Evolutionary conservation across 2,329 filamentous ascomycete species (phyloP).

Genomic region (Penicillium sp.): DNA sequence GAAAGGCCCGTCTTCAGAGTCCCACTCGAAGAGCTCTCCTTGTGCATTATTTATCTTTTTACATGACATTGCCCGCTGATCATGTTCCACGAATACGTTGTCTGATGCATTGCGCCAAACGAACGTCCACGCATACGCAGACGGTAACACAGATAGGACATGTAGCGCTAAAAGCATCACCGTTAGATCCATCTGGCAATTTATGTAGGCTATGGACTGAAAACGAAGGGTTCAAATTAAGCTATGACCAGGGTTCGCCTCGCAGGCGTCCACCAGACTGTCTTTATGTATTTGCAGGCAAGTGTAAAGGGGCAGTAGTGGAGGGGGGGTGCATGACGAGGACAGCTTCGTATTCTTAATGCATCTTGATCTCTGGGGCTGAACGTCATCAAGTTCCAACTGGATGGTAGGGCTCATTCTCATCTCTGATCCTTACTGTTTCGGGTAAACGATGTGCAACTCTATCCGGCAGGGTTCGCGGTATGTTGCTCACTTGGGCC

Average conservation of each 20-base stretch:
- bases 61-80: conserved; percentile 13
- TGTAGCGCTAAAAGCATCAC: conserved; percentile 7
- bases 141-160: conserved; percentile 10
- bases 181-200: conserved; percentile 6
- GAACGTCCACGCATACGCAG: conserved; percentile 19
- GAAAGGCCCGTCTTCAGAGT: conserved; percentile 18
- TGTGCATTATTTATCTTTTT: conserved; percentile 17
- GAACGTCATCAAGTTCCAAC: not conserved
- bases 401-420: conserved; percentile 7
- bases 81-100: conserved; percentile 16
- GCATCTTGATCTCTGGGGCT: conserved; percentile 5
- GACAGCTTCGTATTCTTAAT: conserved; percentile 16
- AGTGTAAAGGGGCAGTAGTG: conserved; percentile 10
- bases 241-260: not conserved
- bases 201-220: not conserved
- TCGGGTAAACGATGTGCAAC: conserved; percentile 11
- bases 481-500: conserved; percentile 4
- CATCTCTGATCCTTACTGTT: conserved; percentile 7
- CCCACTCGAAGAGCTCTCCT: conserved; percentile 20
- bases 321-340: not conserved
- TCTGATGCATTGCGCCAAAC: conserved; percentile 21
- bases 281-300: conserved; percentile 7
- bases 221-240: not conserved
- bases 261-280: not conserved
- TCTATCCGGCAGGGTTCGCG: conserved; percentile 9